Evolutionary conservation across 495 filamentous ascomycete species (phyloP), one percentile per base, ranked within the genome.

Genomic region (Cudoniella acicularis): DNA sequence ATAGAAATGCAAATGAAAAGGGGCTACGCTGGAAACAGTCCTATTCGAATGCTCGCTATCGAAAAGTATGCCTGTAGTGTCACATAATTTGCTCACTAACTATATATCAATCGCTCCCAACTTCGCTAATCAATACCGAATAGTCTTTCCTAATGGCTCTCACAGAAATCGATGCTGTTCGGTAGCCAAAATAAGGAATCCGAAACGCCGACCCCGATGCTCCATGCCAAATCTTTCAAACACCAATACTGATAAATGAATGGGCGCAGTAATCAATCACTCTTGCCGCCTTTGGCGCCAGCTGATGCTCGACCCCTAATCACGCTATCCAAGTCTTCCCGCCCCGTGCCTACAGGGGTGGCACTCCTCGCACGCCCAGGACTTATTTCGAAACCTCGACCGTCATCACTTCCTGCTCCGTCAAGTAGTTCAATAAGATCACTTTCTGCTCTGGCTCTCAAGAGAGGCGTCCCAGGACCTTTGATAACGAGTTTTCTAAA

Each of bases 401-500:
- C 80, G 52, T 82, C 80, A 52, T 80, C 79, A 62, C 79, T 80
- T 20, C 73, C 72, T 54, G 77, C 69, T 4, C 73, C 78, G 68
- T 92, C 87, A 36, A 84, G 80, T 54, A 98, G 73, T 72, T 98
- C 93, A 65, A 98, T 97, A 54, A 96, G 70, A 72, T 97, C 93
- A 10, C 72, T 73, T 11, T 68, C 69, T 3, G 63, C 66, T 20
- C 72, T 72, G 57, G 74, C 49, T 49, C 61, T 55, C 13, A 80
- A 54, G 3, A 75, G 67, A 1, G 82, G 75, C 27, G 79, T 81
- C 21, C 74, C 74, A 2, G 80, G 75, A 11, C 77, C 77, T 63
- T 82, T 83, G 1, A 79, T 81, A 40, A 87, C 89, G 54, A 93
- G 82, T 60, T 87, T 90, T 45, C 91, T 77, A 61, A 97, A 79